Evolutionary conservation across 345 rosid genomes (phyloP).

Genomic region (Limnanthes douglasii): DNA sequence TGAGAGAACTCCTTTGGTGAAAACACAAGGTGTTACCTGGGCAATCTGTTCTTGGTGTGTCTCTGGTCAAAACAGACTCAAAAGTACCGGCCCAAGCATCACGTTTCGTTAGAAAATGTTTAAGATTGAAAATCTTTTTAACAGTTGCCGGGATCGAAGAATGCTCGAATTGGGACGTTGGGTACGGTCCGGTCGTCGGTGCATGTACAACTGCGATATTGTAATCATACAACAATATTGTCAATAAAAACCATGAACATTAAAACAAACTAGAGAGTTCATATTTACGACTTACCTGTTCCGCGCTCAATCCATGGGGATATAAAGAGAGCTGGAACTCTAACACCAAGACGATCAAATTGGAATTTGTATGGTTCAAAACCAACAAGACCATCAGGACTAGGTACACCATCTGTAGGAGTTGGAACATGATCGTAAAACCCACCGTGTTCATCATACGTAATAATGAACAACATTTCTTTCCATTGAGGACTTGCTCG

Average conservation of each 20-base stretch:
- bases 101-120: constrained; percentile 31
- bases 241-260: not conserved
- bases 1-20: no score
- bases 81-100: constrained; percentile 55
- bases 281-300: constrained; percentile 13
- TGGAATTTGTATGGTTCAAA: constrained; percentile 30
- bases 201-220: constrained; percentile 28
- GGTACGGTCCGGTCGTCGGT: constrained; percentile 26
- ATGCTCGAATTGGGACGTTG: constrained; percentile 38
- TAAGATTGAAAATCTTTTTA: constrained; percentile 32
- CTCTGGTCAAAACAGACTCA: constrained; percentile 23
- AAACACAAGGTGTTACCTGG: constrained; percentile 17
- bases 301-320: constrained; percentile 50
- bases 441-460: constrained; percentile 48
- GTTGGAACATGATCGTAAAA: constrained; percentile 47
- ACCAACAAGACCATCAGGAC: constrained; percentile 32
- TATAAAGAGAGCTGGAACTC: constrained; percentile 34
- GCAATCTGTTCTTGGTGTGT: constrained; percentile 30
- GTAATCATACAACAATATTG: not conserved
- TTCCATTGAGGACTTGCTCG: constrained; percentile 45
- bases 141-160: constrained; percentile 47
- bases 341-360: constrained; percentile 42
- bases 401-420: constrained; percentile 29
- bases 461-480: constrained; percentile 24
- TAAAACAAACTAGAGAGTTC: not conserved